A percentile compares a stretch with the other conserved stretches of the same genome.
Evolutionary conservation across 805 yeast species (phyloP).

Genomic region (Candida rishiriensis): DNA sequence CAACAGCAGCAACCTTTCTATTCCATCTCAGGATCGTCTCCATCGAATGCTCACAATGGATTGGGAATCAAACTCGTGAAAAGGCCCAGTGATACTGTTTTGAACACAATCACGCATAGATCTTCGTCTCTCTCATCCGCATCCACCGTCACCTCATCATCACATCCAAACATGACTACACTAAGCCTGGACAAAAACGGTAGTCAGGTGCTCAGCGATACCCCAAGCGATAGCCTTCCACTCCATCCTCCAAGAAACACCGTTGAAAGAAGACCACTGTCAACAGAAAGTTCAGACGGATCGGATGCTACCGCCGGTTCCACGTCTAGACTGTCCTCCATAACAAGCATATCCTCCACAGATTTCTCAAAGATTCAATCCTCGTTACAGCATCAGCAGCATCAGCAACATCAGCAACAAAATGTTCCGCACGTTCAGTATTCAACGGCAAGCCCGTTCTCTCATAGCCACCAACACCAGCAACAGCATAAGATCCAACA

Average conservation of each 20-base stretch:
- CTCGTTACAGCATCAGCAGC: slow-evolving; percentile 4
- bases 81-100: slow-evolving; percentile 26
- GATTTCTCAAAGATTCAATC: slow-evolving; percentile 11
- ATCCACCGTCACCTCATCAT: slow-evolving; percentile 6
- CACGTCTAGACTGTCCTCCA: slow-evolving; percentile 21
- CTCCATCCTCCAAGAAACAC: not conserved
- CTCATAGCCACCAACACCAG: not conserved
- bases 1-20: not conserved
- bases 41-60: slow-evolving; percentile 10
- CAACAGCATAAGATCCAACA: not conserved
- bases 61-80: slow-evolving; percentile 21
- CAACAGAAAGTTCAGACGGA: slow-evolving; percentile 19
- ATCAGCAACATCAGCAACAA: not conserved
- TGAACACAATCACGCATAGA: slow-evolving; percentile 9
- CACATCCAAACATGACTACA: not conserved
- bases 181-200: no score
- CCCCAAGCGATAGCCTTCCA: not conserved
- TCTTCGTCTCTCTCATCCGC: slow-evolving; percentile 7
- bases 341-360: slow-evolving; percentile 20
- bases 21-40: slow-evolving; percentile 1
- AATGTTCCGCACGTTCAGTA: not conserved
- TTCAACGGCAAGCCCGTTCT: no score
- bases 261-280: slow-evolving; percentile 8
- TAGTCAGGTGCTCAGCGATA: not conserved
- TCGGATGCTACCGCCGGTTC: slow-evolving; percentile 13